Evolutionary conservation across 2,329 filamentous ascomycete genomes (phyloP), one percentile per base, ranked within the genome.

Genomic region (Pyrenophora graminea): DNA sequence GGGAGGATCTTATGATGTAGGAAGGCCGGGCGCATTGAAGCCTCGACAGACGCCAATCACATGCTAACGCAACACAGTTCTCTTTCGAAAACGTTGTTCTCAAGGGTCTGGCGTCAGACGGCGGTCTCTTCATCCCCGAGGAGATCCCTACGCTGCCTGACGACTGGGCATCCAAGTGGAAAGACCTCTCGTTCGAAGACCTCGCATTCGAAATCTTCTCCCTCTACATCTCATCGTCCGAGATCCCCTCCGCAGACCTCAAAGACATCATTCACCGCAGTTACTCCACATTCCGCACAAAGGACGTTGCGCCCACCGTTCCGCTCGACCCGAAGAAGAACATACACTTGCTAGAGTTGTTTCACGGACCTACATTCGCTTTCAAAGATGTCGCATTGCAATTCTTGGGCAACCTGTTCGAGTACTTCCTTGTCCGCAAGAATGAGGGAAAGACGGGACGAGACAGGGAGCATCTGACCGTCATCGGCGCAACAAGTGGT

Each of bases 331-430:
- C 84, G 64, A 73, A 80, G 54, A 80, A 84, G 61, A 88, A 93
- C 70, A 79, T 97, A 36, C 86, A 96, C 70, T 80, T 97, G 48
- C 84, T 99, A 30, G 94, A 99, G 75, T 83, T 99, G 37, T 99
- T 97, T 81, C 93, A 97, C 72, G 94, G 94, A 1, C 94, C 92
- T 4, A 97, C 88, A 0, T 97, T 91, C 71, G 89, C 93, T 2
- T 97, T 97, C 80, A 74, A 97, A 77, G 93, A 97, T 74, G 89
- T 92, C 44, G 92, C 92, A 13, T 79, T 97, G 56, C 93, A 97
- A 66, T 94, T 97, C 69, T 78, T 99, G 2, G 94, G 94, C n/a
- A 97, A 99, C 68, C 80, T 99, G 2, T 97, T 95, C 61, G 90
- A 95, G 74, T 94, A 93, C 73, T 93, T 94, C 73, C 79, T 94